Evolutionary conservation across 192 early-diverging fungal species (phyloP).

Genomic region (Backusella tarrabulga): DNA sequence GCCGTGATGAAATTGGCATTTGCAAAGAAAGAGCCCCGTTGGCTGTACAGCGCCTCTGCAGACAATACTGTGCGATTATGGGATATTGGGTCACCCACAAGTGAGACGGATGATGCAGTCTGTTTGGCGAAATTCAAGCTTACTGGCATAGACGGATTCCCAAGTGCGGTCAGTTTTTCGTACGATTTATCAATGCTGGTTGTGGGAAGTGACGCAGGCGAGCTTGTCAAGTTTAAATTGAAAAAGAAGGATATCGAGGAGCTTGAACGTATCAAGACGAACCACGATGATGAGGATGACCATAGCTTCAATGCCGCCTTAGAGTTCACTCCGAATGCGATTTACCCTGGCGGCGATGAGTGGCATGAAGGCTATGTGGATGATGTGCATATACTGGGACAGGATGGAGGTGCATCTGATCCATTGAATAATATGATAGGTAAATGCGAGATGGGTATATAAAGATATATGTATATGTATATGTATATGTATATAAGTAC

Average conservation of each 20-base stretch:
- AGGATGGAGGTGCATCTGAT: neutral
- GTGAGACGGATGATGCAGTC: slow-evolving; percentile 28
- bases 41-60: slow-evolving; percentile 41
- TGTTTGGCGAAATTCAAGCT: slow-evolving; percentile 24
- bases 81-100: slow-evolving; percentile 46
- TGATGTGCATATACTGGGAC: slow-evolving; percentile 37
- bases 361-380: slow-evolving; percentile 54
- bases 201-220: slow-evolving; percentile 30
- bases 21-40: slow-evolving; percentile 40
- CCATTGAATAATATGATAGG: slow-evolving; percentile 4
- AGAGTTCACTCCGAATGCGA: neutral
- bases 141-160: neutral
- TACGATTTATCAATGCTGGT: slow-evolving; percentile 9
- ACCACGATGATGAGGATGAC: slow-evolving; percentile 25
- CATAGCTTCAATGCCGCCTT: neutral
- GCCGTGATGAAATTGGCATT: slow-evolving; percentile 39
- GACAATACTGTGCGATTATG: slow-evolving; percentile 48
- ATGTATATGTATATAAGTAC: too few relatives aligned
- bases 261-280: slow-evolving; percentile 2
- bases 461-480: too few relatives aligned
- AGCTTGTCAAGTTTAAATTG: slow-evolving; percentile 18
- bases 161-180: slow-evolving; percentile 3
- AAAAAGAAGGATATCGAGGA: neutral
- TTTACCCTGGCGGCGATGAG: slow-evolving; percentile 41
- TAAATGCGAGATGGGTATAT: neutral